Evolutionary conservation across 2,329 filamentous ascomycete species (phyloP), one percentile per base, ranked within the genome.

Genomic region (Aaosphaeria pasadenensis): DNA sequence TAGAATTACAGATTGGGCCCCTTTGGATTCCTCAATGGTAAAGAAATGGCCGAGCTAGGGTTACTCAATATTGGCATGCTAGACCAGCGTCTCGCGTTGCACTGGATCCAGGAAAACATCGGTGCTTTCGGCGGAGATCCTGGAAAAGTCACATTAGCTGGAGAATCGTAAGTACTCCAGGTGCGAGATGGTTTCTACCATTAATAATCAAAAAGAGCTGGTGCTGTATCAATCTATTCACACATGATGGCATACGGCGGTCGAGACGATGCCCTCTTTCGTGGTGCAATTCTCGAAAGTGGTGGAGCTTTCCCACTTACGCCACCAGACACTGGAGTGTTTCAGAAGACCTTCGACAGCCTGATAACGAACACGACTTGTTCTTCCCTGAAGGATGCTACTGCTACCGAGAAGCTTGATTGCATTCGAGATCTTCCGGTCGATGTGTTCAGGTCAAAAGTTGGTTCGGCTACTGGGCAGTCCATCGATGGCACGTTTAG

Each of bases 11-110:
- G 85, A 6, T 72, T 87, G 30, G 39, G 30, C 30, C 33, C 28
- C 6, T 73, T 88, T 51, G 87, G 87, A 0, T 89, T 90, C 62
- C 66, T 87, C 11, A 74, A 78, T 24, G 31, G 41, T 4, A 33
- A 46, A 11, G 39, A 50, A 35, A 31, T 50, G n/a, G 30, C n/a
- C 11, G 36, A 36, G 13, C 31, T 24, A n/a, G 82, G 80, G 28
- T 69, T 73, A 47, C 68, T 73, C 49, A 62, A 72, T 33, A 50
- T 73, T 7, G 72, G 70, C 3, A 57, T 73, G 1, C 41, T 35
- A 54, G 77, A 80, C 48, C 75, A 78, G 52, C 64, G 75, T 9
- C 74, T 68, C 11, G 76, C 75, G 2, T 58, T 79, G n/a, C 45
- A 69, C 29, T 77, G 74, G 74, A 67, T 72, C 2, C 58, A 63